phyloP scores from a whole-genome alignment of 2,329 filamentous ascomycete species.

The Macrophomina tecta region DNA sequence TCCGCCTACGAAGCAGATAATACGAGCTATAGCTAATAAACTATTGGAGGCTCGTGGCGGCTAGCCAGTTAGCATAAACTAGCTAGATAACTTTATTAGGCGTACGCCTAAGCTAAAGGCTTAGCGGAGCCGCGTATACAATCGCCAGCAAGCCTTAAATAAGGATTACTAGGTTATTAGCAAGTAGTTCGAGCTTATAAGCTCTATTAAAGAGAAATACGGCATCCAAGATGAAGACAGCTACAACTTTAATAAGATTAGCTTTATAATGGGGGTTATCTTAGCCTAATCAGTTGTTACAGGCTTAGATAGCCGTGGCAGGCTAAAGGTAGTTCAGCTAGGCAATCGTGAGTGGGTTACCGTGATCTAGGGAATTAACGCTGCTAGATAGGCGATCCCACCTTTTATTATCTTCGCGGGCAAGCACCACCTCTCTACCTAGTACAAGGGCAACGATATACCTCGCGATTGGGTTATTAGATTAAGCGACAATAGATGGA shows the following conservation, averaged over 20 bases:
- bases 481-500: too few species aligned
- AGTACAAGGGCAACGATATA: too few species aligned
- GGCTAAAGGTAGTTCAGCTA: neutral
- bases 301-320: neutral
- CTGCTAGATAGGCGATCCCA: neutral
- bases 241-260: conserved; percentile 5
- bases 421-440: too few species aligned
- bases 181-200: neutral
- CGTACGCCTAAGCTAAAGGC: neutral
- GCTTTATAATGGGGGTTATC: conserved; percentile 8
- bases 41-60: neutral
- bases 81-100: neutral
- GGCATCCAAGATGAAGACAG: neutral
- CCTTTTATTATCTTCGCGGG: too few species aligned
- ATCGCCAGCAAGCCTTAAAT: too few species aligned
- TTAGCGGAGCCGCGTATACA: neutral
- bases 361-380: conserved; percentile 6
- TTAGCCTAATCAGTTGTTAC: neutral
- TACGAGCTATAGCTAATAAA: neutral
- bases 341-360: neutral
- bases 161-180: neutral
- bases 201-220: neutral
- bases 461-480: too few species aligned
- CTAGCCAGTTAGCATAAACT: neutral
- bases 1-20: neutral